Evolutionary conservation across 345 rosid genomes (phyloP).

Genomic region (Euphorbia tirucalli): DNA sequence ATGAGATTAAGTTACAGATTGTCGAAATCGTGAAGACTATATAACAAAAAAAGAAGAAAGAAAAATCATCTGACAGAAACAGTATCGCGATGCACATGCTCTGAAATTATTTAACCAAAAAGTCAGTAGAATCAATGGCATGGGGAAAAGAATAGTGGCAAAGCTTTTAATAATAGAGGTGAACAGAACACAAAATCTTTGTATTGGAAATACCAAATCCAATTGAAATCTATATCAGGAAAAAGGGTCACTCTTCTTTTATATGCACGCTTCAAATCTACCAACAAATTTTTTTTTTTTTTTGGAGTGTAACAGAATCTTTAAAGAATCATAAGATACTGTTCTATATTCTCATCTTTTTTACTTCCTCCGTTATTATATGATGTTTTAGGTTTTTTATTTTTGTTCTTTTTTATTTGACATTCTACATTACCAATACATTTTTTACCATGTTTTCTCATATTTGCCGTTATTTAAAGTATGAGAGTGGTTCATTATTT

Average conservation of each 20-base stretch:
- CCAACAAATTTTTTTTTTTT: no score
- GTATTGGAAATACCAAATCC: conserved; percentile 9
- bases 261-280: not conserved
- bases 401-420: no score
- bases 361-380: not conserved
- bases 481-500: no score
- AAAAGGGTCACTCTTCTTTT: not conserved
- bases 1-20: no score
- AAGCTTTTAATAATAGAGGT: not conserved
- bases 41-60: not conserved
- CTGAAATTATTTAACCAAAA: not conserved
- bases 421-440: no score
- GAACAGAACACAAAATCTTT: not conserved
- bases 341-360: not conserved
- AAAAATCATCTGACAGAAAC: not conserved
- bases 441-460: no score
- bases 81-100: not conserved
- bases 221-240: not conserved
- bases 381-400: no score
- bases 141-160: conserved; percentile 1
- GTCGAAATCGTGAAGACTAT: no score
- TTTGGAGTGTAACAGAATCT: not conserved
- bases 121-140: not conserved
- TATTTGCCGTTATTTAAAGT: no score
- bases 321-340: not conserved